A percentile compares a stretch with the other conserved stretches of the same genome.
Conservation (phyloP, 2,329 filamentous ascomycete genomes). For the Amphichorda felina region DNA sequence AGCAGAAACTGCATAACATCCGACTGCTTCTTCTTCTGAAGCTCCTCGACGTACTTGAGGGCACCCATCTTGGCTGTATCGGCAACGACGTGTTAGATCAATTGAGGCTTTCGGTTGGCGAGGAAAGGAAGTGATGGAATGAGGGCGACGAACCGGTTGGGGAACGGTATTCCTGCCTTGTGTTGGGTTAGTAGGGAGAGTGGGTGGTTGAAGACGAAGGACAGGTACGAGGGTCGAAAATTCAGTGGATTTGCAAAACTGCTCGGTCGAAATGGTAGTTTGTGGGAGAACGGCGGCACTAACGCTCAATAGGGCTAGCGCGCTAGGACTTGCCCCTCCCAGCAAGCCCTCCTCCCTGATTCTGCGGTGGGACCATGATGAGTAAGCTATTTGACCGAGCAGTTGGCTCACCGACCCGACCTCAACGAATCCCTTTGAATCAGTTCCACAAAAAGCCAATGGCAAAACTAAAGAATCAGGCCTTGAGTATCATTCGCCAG, state of each 20-base stretch:
- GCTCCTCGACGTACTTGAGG: constrained; percentile 99
- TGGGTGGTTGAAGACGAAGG: constrained; percentile 9
- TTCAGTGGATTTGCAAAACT: constrained; percentile 11
- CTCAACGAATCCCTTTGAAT: too few relatives aligned
- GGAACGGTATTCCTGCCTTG: constrained; percentile 13
- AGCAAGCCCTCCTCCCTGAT: constrained; percentile 1
- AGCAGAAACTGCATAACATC: constrained; percentile 99
- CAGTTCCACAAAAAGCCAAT: too few relatives aligned
- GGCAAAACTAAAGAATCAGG: too few relatives aligned
- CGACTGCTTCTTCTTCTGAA: constrained; percentile 99
- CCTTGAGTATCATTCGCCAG: too few relatives aligned
- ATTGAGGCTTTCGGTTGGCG: background rate
- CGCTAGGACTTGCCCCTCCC: constrained; percentile 16
- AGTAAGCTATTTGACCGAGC: background rate
- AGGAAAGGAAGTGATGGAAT: background rate
- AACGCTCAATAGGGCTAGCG: constrained; percentile 13
- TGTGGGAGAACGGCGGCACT: constrained; percentile 26
- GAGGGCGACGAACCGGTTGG: constrained; percentile 20
- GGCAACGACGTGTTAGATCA: background rate
- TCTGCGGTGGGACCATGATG: background rate
- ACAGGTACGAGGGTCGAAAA: constrained; percentile 11
- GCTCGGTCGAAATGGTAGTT: constrained; percentile 23
- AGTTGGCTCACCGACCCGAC: too few relatives aligned
- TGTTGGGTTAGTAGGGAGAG: constrained; percentile 19
- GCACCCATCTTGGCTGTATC: constrained; percentile 78